Conservation (phyloP, 2,329 filamentous ascomycete species). For the Epichloe bromicola region DNA sequence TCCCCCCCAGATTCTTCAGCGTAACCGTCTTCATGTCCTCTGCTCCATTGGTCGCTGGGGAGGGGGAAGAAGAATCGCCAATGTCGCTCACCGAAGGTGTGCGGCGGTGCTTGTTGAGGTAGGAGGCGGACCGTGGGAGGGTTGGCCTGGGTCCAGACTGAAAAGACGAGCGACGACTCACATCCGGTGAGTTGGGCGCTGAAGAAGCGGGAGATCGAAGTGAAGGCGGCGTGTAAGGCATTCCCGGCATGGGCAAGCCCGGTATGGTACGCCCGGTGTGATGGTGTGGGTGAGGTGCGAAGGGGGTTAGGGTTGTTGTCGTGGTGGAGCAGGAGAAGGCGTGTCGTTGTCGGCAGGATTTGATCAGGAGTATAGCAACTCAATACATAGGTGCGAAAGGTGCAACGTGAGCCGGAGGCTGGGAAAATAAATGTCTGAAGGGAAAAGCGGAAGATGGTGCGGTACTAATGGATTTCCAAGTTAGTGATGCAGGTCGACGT, state of each 20-base stretch:
- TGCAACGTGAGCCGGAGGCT: neutral
- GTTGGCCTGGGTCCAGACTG: constrained; percentile 36
- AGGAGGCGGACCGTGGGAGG: constrained; percentile 52
- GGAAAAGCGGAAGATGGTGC: neutral
- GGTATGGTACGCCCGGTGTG: constrained; percentile 8
- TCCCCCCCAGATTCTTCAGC: constrained; percentile 34
- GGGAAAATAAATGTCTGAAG: neutral
- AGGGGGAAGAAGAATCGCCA: constrained; percentile 16
- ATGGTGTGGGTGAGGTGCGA: constrained; percentile 2
- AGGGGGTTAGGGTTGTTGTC: neutral
- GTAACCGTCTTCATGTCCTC: constrained; percentile 15
- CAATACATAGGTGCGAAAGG: constrained; percentile 1
- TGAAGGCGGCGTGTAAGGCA: constrained; percentile 81
- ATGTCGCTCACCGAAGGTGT: constrained; percentile 33
- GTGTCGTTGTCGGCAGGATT: neutral
- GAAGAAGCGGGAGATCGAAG: constrained; percentile 50
- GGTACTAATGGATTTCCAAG: neutral
- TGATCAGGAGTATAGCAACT: neutral
- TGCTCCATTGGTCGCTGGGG: constrained; percentile 15
- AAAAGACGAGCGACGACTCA: constrained; percentile 46
- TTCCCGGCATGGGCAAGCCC: constrained; percentile 31
- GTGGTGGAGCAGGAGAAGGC: neutral
- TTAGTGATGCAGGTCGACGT: neutral
- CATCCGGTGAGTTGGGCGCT: constrained; percentile 40
- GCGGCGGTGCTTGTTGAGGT: constrained; percentile 50